phyloP scores from a whole-genome alignment of 768 basidiomycete genomes.

The Podaxis pistillaris region DNA sequence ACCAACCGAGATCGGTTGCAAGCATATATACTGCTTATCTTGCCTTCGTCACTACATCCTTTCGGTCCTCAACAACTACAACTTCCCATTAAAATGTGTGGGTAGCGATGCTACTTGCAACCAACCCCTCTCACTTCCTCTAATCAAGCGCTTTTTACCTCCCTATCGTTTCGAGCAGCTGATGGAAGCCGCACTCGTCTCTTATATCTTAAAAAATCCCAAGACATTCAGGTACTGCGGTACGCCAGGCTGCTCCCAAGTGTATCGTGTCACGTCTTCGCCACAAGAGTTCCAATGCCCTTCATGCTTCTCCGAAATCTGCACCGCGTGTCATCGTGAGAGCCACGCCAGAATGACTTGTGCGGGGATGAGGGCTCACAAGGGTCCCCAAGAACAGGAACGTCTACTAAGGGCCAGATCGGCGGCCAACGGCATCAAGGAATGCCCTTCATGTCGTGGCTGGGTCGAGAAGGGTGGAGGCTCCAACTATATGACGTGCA shows the following conservation, averaged over 20 bases:
- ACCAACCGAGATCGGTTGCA: constrained; percentile 43
- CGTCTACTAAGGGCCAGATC: background rate
- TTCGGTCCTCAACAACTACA: constrained; percentile 31
- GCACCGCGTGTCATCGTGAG: constrained; percentile 47
- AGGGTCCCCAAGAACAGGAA: constrained; percentile 16
- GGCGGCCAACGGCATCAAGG: too few species aligned
- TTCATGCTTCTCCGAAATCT: constrained; percentile 49
- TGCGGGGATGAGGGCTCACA: constrained; percentile 31
- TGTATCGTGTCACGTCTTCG: constrained; percentile 45
- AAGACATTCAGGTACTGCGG: constrained; percentile 65
- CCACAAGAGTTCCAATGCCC: constrained; percentile 42
- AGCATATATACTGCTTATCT: constrained; percentile 47
- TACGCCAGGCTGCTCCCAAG: constrained; percentile 69
- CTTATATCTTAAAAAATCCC: constrained; percentile 52
- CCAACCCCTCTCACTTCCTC: constrained; percentile 48
- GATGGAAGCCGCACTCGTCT: constrained; percentile 50
- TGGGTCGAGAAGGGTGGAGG: too few species aligned
- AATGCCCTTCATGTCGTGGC: too few species aligned
- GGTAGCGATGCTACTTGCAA: constrained; percentile 58
- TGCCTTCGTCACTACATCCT: constrained; percentile 48
- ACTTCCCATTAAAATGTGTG: constrained; percentile 64
- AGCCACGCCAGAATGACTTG: constrained; percentile 55
- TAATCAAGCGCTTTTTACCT: constrained; percentile 51
- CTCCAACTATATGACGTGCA: too few species aligned
- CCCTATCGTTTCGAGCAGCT: constrained; percentile 49